Evolutionary conservation across 1,139 yeast genomes (phyloP).

Genomic region (Zygoascus hellenicus): DNA sequence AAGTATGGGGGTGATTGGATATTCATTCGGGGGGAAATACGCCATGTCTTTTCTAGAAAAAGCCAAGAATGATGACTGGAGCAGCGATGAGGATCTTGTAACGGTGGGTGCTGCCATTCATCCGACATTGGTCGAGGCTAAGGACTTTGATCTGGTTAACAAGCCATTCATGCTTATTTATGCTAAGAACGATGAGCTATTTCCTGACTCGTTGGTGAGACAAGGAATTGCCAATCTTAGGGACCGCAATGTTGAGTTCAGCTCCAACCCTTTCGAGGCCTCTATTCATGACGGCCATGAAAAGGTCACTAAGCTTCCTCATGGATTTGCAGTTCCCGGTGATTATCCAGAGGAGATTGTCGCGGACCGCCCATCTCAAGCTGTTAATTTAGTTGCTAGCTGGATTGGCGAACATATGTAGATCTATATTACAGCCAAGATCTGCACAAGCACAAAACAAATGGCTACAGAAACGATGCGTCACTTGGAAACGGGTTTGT

Average conservation of each 20-base stretch:
- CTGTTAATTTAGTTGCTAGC: conserved; percentile 21
- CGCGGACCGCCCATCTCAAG: conserved; percentile 32
- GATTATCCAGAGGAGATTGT: conserved; percentile 32
- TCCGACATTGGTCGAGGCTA: conserved; percentile 33
- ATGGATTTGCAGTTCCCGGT: conserved; percentile 40
- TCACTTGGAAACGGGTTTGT: too few species aligned
- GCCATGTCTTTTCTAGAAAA: conserved; percentile 29
- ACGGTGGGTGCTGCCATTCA: conserved; percentile 34
- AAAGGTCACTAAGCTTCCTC: conserved; percentile 31
- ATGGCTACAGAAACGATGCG: too few species aligned
- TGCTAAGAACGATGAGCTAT: conserved; percentile 30
- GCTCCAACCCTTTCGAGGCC: conserved; percentile 20
- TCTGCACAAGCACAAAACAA: too few species aligned
- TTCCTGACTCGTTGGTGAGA: conserved; percentile 23
- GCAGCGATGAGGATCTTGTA: conserved; percentile 28
- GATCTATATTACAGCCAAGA: neutral
- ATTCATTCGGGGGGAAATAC: conserved; percentile 39
- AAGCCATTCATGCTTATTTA: conserved; percentile 34
- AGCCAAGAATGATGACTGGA: conserved; percentile 24
- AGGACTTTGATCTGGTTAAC: conserved; percentile 27
- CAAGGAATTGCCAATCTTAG: conserved; percentile 22
- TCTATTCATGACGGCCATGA: conserved; percentile 12
- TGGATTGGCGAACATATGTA: conserved; percentile 26
- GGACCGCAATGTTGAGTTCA: conserved; percentile 23
- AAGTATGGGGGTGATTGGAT: conserved; percentile 34